These are phyloP conservation scores for Saksenaea vasiformis DNA, from an alignment of 371 early-diverging fungal genomes.

Conservation along the genomic window DNA sequence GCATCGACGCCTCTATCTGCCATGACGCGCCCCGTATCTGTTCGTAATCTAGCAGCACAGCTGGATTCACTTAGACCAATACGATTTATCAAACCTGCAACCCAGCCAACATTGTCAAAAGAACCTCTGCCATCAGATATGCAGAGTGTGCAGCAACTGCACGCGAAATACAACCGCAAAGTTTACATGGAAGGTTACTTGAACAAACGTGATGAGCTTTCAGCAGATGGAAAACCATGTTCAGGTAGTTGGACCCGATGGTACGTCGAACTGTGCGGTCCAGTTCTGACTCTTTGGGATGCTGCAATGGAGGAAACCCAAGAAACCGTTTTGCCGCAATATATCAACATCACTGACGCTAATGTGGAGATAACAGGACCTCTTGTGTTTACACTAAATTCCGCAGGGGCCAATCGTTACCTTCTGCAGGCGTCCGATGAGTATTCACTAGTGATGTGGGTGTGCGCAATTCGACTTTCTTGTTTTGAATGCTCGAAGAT, in stretches of 20 bases:
- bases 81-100: slow-evolving; percentile 23
- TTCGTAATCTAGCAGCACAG: slow-evolving; percentile 17
- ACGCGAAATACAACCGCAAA: slow-evolving; percentile 61
- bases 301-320: slow-evolving; percentile 10
- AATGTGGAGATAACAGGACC: slow-evolving; percentile 43
- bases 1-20: neutral
- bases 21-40: slow-evolving; percentile 17
- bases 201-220: slow-evolving; percentile 59
- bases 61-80: slow-evolving; percentile 16
- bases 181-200: slow-evolving; percentile 71
- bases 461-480: slow-evolving; percentile 71
- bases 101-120: slow-evolving; percentile 1
- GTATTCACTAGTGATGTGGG: slow-evolving; percentile 39
- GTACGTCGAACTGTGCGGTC: slow-evolving; percentile 73
- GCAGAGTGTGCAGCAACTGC: slow-evolving; percentile 33
- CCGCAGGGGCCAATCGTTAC: slow-evolving; percentile 69
- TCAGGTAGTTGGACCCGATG: slow-evolving; percentile 62
- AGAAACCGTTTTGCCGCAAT: slow-evolving; percentile 50
- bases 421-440: slow-evolving; percentile 51
- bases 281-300: slow-evolving; percentile 66
- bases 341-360: slow-evolving; percentile 73
- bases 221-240: slow-evolving; percentile 49
- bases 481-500: slow-evolving; percentile 78
- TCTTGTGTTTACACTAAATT: slow-evolving; percentile 61
- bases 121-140: slow-evolving; percentile 27